Evolutionary conservation across 2,329 filamentous ascomycete species (phyloP), one percentile per base, ranked within the genome.

Genomic region (Aspergillus terreus): DNA sequence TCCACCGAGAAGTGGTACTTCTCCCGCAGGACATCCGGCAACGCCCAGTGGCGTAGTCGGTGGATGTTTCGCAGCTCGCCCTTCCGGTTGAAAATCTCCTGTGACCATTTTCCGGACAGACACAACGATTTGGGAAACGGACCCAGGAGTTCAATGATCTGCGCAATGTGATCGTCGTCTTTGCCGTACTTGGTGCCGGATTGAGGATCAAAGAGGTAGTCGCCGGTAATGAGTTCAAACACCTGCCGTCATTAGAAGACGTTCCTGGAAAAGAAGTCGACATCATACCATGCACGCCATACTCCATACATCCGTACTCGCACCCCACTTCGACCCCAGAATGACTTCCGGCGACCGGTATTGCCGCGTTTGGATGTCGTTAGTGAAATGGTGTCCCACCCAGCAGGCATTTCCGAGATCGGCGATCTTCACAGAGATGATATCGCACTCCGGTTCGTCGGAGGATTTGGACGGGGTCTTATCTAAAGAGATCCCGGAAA

Each of bases 241-340:
- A 92, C 87, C 92, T 62, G 51, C 42, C 21, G 19, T 17, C 2
- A 35, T 52, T 40, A 49, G 25, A 36, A n/a, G 12, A 25, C 15
- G 19, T 33, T n/a, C 14, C 5, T n/a, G 21, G n/a, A 12, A 15
- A 25, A 11, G 17, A 21, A 23, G n/a, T 25, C 9, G 30, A 14
- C 4, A 27, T 46, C 84, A 64, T 80, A 97, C 94, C 94, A 99
- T 99, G 61, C 89, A 89, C 53, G 94, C 92, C 94, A 99, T 99
- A 74, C 92, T 97, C 94, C 94, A 99, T 6, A 97, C 89, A 73
- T 99, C 94, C 1, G 94, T 97, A 69, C 92, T 97, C n/a, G 94
- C 94, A 60, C 94, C 94, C 94, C 94, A 99, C 77, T 97, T 97
- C 3, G 91, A 85, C 36, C 94, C 94, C 17, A 99, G 78, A 54